These are phyloP conservation scores for Fonsecaea nubica DNA, from an alignment of 2,329 filamentous ascomycete species.

Conservation along the genomic window DNA sequence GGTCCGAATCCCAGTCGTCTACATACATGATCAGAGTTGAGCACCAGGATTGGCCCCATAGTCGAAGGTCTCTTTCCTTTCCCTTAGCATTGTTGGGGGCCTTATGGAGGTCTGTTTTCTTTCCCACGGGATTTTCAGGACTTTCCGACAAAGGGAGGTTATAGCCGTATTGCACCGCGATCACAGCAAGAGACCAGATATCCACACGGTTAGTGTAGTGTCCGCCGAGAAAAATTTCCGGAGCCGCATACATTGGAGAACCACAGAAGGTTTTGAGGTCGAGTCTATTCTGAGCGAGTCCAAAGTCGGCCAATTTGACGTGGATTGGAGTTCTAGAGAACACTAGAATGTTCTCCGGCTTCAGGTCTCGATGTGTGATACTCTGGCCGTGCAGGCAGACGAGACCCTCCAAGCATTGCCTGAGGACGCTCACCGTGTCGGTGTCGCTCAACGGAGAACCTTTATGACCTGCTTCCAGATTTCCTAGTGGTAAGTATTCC, in stretches of 20 bases:
- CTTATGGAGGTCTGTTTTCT: conserved; percentile 7
- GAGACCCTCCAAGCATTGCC: conserved; percentile 72
- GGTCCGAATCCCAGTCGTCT: neutral
- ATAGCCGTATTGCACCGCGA: conserved; percentile 21
- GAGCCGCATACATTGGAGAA: conserved; percentile 18
- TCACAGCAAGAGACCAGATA: conserved; percentile 38
- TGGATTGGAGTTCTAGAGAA: conserved; percentile 72
- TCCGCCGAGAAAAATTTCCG: conserved; percentile 16
- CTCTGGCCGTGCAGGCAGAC: conserved; percentile 78
- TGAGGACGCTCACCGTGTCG: neutral
- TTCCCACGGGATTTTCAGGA: no score
- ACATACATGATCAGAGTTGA: no score
- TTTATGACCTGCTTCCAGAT: neutral
- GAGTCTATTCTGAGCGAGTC: conserved; percentile 55
- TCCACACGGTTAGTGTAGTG: conserved; percentile 31
- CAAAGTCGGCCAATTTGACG: conserved; percentile 95
- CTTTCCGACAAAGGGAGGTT: no score
- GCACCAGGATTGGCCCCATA: no score
- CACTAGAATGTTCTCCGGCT: conserved; percentile 96
- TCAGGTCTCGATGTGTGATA: conserved; percentile 96
- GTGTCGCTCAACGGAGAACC: no score
- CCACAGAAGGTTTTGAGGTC: conserved; percentile 25
- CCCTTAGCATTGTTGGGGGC: neutral
- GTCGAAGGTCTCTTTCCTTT: no score
- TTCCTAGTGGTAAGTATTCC: conserved; percentile 23